Percentiles rank a stretch among this genome's conserved stretches.
These are phyloP conservation scores for Trichoderma guizhouense DNA, from an alignment of 2,329 filamentous ascomycete genomes.

Conservation along the genomic window DNA sequence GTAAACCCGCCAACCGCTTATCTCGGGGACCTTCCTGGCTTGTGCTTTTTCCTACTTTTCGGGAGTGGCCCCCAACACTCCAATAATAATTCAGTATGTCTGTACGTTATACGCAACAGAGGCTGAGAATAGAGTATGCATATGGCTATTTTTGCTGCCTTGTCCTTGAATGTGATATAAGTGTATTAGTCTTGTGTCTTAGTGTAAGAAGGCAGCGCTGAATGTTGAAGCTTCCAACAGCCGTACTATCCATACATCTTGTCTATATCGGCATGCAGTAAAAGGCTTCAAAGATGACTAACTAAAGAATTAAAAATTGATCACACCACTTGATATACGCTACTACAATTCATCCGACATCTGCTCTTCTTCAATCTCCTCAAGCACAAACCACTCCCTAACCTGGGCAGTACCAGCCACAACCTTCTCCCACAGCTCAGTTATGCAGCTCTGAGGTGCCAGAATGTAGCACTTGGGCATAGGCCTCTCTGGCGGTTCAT, in stretches of 20 bases:
- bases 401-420: slow-evolving; percentile 49
- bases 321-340: not conserved
- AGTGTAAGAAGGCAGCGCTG: not conserved
- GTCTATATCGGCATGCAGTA: not conserved
- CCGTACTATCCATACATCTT: not conserved
- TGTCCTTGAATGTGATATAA: not conserved
- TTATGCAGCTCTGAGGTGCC: slow-evolving; percentile 52
- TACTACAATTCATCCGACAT: slow-evolving; percentile 10
- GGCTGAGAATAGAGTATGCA: not conserved
- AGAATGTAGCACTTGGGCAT: slow-evolving; percentile 58
- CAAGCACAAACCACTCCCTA: slow-evolving; percentile 35
- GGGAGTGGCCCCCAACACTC: not conserved
- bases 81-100: not conserved
- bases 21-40: not conserved
- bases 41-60: not conserved
- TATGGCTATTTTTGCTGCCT: not conserved
- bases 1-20: not conserved
- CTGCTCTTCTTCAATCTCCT: slow-evolving; percentile 11
- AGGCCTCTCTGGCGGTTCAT: slow-evolving; percentile 45
- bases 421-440: slow-evolving; percentile 51
- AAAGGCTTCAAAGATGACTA: not conserved
- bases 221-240: not conserved
- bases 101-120: not conserved
- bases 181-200: not conserved
- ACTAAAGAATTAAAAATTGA: too few species aligned